Conservation (phyloP, 139 green algal genomes). For the Tetradesmus lagerheimii region DNA sequence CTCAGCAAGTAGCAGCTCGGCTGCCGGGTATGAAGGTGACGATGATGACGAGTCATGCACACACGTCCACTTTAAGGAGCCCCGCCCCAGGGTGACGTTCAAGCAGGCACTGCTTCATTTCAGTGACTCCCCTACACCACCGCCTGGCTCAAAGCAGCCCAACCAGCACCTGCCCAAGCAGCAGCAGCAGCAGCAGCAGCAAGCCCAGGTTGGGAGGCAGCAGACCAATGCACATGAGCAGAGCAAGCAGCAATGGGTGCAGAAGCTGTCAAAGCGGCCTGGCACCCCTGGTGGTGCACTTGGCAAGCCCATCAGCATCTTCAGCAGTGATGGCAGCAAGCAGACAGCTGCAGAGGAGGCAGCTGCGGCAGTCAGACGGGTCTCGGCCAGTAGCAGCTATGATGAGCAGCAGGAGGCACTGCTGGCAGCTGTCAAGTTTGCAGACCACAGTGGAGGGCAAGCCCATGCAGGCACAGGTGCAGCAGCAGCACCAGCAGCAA, state of each 20-base stretch:
- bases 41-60: neutral
- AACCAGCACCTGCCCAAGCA: neutral
- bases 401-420: neutral
- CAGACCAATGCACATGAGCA: neutral
- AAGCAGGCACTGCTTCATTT: neutral
- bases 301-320: constrained; percentile 27
- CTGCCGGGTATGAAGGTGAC: neutral
- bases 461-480: no score
- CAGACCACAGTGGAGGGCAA: no score
- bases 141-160: neutral
- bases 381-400: neutral
- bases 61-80: neutral
- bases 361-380: neutral
- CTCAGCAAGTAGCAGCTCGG: neutral
- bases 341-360: neutral
- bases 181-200: neutral
- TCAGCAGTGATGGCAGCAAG: neutral
- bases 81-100: neutral
- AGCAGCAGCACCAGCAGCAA: neutral
- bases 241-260: constrained; percentile 1
- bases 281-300: neutral
- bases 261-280: constrained; percentile 8
- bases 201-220: no score
- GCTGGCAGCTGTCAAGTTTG: neutral
- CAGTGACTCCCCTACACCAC: neutral